Percentiles rank a stretch among this genome's conserved stretches.
Evolutionary conservation across 495 filamentous ascomycete species (phyloP).

Genomic region (Penicillium manginii): DNA sequence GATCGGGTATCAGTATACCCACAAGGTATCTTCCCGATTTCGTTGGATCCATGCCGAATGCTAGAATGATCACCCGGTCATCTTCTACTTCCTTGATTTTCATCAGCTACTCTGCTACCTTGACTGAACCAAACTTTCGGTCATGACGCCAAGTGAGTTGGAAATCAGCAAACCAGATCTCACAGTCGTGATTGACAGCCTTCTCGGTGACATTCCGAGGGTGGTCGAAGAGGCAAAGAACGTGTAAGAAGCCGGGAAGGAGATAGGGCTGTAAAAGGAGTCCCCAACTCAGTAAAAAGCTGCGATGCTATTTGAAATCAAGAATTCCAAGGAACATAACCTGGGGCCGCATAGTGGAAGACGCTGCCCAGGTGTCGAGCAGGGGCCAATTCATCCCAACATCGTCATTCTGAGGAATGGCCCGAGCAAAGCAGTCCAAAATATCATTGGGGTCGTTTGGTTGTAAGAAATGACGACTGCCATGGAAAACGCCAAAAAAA

Average conservation of each 20-base stretch:
- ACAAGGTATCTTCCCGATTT: background rate
- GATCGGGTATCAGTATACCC: background rate
- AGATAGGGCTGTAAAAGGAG: background rate
- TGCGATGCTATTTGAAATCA: no score
- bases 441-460: background rate
- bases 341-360: background rate
- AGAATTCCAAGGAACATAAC: background rate
- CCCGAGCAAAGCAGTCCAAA: background rate
- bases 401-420: background rate
- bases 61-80: background rate
- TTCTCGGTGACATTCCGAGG: background rate
- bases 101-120: background rate
- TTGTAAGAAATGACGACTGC: background rate
- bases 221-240: background rate
- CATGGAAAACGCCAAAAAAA: background rate
- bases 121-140: background rate
- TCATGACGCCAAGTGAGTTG: background rate
- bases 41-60: background rate
- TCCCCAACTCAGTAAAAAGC: no score
- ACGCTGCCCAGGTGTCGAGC: constrained; percentile 7
- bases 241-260: background rate
- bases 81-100: background rate
- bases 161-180: background rate
- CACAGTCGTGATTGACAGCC: background rate
- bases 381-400: constrained; percentile 8